A percentile compares a stretch with the other conserved stretches of the same genome.
These are phyloP conservation scores for Bombardia bombarda DNA, from an alignment of 495 filamentous ascomycete genomes.

Conservation along the genomic window DNA sequence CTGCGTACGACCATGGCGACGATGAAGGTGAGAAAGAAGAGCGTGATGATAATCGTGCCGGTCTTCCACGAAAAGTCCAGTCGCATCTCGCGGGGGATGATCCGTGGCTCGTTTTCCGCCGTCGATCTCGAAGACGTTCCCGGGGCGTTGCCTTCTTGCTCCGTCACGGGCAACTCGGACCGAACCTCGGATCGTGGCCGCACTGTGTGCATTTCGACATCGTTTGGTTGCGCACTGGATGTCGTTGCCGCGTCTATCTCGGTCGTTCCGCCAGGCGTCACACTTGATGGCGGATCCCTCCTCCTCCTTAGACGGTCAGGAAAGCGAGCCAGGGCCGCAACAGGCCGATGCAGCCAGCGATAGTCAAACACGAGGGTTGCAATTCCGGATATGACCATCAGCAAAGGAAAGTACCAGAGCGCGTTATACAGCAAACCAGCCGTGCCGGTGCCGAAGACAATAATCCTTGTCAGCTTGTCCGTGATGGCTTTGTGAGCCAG, in stretches of 20 bases:
- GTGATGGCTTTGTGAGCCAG: conserved; percentile 68
- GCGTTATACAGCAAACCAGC: conserved; percentile 70
- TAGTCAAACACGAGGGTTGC: conserved; percentile 54
- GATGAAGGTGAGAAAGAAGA: conserved; percentile 55
- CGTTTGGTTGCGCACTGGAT: not conserved
- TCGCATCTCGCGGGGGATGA: conserved; percentile 32
- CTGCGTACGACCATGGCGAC: conserved; percentile 52
- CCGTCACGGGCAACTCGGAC: conserved; percentile 9
- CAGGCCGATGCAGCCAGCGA: conserved; percentile 37
- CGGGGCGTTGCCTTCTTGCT: conserved; percentile 2
- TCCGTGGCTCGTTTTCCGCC: conserved; percentile 24
- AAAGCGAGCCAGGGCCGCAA: conserved; percentile 2
- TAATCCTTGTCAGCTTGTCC: conserved; percentile 57
- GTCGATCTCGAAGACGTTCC: conserved; percentile 2
- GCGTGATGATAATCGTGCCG: conserved; percentile 39
- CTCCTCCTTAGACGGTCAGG: not conserved
- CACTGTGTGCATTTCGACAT: not conserved
- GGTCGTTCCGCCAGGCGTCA: not conserved
- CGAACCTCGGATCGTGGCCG: not conserved
- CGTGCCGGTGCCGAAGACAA: conserved; percentile 61
- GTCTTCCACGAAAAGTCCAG: conserved; percentile 36
- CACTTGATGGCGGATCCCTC: not conserved
- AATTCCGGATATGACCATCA: conserved; percentile 54
- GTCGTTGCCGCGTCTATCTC: not conserved
- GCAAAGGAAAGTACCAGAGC: conserved; percentile 74